Evolutionary conservation across 2,329 filamentous ascomycete genomes (phyloP).

Genomic region (Bertia moriformis): DNA sequence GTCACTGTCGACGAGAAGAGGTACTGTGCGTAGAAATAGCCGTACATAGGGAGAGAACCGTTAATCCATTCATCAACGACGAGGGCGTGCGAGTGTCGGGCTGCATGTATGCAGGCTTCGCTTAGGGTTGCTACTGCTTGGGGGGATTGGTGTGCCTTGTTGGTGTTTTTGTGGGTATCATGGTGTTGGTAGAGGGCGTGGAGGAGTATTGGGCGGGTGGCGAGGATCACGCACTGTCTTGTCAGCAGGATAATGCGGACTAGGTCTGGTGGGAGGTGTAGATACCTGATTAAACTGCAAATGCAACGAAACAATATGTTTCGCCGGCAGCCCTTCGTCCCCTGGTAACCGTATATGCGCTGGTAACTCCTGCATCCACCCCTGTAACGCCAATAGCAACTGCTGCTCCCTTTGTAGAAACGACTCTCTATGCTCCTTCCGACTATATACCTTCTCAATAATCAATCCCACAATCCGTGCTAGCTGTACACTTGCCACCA

Average conservation of each 20-base stretch:
- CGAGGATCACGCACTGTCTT: neutral
- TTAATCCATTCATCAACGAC: slow-evolving; percentile 16
- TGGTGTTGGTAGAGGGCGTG: neutral
- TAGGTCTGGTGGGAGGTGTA: no score
- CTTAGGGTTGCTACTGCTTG: slow-evolving; percentile 10
- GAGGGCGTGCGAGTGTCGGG: slow-evolving; percentile 15
- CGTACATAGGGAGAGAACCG: slow-evolving; percentile 17
- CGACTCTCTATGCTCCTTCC: slow-evolving; percentile 12
- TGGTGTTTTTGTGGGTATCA: no score
- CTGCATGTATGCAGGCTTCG: slow-evolving; percentile 17
- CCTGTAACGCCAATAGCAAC: neutral
- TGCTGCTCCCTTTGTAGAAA: slow-evolving; percentile 6
- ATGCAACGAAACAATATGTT: neutral
- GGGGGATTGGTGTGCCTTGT: no score
- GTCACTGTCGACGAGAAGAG: slow-evolving; percentile 18
- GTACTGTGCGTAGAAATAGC: slow-evolving; percentile 19
- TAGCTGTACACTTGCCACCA: slow-evolving; percentile 13
- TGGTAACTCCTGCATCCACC: neutral
- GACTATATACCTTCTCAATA: slow-evolving; percentile 16
- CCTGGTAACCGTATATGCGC: neutral
- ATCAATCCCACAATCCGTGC: slow-evolving; percentile 15
- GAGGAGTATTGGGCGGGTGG: neutral
- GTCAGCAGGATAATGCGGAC: no score
- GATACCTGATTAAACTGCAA: neutral
- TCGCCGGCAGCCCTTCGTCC: neutral